Evolutionary conservation across 1,139 yeast species (phyloP), one percentile per base, ranked within the genome.

Genomic region (Eremothecium cymbalariae): DNA sequence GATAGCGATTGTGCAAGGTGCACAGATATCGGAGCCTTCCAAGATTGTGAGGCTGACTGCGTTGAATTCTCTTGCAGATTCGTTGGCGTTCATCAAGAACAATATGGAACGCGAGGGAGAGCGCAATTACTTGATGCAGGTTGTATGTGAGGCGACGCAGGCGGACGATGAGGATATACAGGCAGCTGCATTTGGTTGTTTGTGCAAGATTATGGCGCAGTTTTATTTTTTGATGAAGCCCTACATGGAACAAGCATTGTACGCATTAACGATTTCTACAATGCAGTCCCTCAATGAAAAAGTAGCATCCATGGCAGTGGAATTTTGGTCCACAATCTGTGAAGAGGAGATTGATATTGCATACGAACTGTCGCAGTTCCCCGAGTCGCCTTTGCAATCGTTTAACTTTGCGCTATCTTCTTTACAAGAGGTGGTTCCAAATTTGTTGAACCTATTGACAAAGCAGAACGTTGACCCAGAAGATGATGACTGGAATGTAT

Each of bases 221-320:
- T 90, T 88, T 66, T 90, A 90, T 61, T 69, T 75, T 31, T 81
- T 73, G 63, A 90, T 90, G 98, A 73, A 82, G 43, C 76, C 90
- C 36, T 90, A 90, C 60, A 90, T 90, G 98, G 97, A 90, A 62
- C 86, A 85, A 66, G 98, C 98, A 0, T 67, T 90, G 43, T 90
- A 82, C 51, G 86, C 88, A 11, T 70, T 90, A 43, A 88, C 97
- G 2, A 88, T 88, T 30, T 67, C 77, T 19, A 97, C 97, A 26
- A 90, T 90, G 96, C 82, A 80, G 60, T 78, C 88, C 42, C 46
- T 48, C 4, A 59, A 66, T 21, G 84, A 85, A 60, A 74, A 75
- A 51, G 97, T 90, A 22, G 84, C 96, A 1, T 85, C 96, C 59
- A 88, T 90, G 95, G 97, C 98, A 17, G 94, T 90, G 35, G 98